Conservation (phyloP, 1,139 yeast species). For the Geotrichum europaeum region DNA sequence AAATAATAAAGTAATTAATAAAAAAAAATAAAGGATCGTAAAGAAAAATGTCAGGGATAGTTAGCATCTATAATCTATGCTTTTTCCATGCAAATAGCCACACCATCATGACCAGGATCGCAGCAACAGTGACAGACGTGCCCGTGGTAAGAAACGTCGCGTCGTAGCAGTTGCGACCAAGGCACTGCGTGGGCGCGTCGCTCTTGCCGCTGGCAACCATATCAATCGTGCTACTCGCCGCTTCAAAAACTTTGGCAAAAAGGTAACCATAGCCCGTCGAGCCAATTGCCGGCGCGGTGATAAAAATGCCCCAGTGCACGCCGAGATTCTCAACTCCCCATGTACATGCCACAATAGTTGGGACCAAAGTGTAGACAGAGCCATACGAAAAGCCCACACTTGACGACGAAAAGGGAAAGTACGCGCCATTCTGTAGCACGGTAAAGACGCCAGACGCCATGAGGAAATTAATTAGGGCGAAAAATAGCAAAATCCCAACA, state of each 20-base stretch:
- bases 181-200: background rate
- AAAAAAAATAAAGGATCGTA: background rate
- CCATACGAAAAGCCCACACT: conserved; percentile 75
- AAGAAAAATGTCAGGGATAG: background rate
- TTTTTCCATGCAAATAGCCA: conserved; percentile 13
- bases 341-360: conserved; percentile 70
- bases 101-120: conserved; percentile 1
- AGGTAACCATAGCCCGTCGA: conserved; percentile 62
- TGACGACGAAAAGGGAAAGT: conserved; percentile 42
- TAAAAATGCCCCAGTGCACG: conserved; percentile 86
- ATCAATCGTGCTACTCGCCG: conserved; percentile 7
- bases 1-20: too few relatives aligned
- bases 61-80: background rate
- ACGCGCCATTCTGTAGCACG: conserved; percentile 20
- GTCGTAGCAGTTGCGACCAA: conserved; percentile 9
- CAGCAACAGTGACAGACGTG: background rate
- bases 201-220: conserved; percentile 15
- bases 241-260: conserved; percentile 64
- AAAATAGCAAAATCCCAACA: conserved; percentile 22
- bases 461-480: conserved; percentile 28
- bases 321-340: conserved; percentile 93
- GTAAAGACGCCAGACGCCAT: conserved; percentile 41
- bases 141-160: conserved; percentile 7
- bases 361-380: conserved; percentile 74
- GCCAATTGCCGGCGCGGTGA: conserved; percentile 89